phyloP scores from a whole-genome alignment of 768 basidiomycete species.

The Macrolepiota fuliginosa region DNA sequence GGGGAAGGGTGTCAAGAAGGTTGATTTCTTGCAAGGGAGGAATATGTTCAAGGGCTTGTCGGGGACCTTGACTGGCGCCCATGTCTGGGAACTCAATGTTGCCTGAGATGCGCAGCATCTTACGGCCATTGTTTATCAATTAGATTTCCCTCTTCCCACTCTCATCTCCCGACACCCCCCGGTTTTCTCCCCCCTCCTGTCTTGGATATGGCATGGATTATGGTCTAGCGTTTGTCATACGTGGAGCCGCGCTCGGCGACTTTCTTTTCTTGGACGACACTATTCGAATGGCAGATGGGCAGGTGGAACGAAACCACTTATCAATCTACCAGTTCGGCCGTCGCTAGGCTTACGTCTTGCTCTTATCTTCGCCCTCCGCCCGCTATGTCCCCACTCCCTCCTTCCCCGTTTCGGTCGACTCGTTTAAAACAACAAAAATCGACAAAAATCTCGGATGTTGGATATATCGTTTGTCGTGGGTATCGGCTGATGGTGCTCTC shows the following conservation, averaged over 20 bases:
- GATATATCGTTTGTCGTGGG: background rate
- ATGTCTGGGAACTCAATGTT: slow-evolving; percentile 45
- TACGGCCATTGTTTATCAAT: background rate
- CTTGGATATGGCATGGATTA: background rate
- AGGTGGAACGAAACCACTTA: background rate
- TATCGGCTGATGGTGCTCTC: background rate
- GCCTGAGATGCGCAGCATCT: slow-evolving; percentile 14
- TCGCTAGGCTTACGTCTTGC: too few relatives aligned
- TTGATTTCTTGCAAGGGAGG: slow-evolving; percentile 51
- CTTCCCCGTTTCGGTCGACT: background rate
- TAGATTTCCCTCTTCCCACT: background rate
- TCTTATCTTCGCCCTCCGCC: background rate
- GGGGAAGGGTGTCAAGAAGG: slow-evolving; percentile 48
- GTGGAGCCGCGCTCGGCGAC: background rate
- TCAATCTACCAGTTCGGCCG: background rate
- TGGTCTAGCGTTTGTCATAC: background rate
- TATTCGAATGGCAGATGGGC: background rate
- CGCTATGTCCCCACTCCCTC: background rate
- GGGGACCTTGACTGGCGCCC: slow-evolving; percentile 35
- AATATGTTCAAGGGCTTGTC: slow-evolving; percentile 49
- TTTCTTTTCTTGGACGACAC: background rate
- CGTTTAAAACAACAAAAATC: background rate
- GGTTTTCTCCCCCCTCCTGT: background rate
- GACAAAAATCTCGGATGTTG: background rate
- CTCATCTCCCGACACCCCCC: background rate